Conservation (phyloP, 2,329 filamentous ascomycete genomes). For the Colletotrichum nymphaeae region DNA sequence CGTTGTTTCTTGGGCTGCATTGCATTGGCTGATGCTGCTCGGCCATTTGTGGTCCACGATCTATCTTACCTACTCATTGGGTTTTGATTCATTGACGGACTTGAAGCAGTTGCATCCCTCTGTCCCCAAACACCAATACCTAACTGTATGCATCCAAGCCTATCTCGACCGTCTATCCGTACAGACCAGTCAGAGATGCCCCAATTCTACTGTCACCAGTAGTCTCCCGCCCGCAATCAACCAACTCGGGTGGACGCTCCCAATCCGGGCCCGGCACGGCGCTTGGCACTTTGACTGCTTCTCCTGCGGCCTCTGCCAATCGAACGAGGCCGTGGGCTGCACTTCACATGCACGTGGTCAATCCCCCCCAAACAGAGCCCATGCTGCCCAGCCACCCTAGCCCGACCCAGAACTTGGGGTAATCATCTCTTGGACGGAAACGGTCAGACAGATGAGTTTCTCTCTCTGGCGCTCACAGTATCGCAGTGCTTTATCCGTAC, state of each 20-base stretch:
- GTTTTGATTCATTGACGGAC: not conserved
- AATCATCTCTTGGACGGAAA: not conserved
- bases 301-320: slow-evolving; percentile 12
- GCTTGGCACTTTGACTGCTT: slow-evolving; percentile 22
- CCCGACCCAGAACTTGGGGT: not conserved
- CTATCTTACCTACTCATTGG: not conserved
- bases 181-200: not conserved
- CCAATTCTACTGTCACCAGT: slow-evolving; percentile 1
- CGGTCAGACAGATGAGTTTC: not conserved
- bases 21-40: slow-evolving; percentile 13
- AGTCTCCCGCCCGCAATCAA: not conserved
- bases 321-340: not conserved
- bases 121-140: not conserved
- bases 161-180: not conserved
- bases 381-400: not conserved
- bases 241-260: slow-evolving; percentile 29
- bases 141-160: not conserved
- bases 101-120: not conserved
- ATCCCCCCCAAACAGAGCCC: not conserved
- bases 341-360: slow-evolving; percentile 11
- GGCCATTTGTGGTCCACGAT: not conserved
- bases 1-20: slow-evolving; percentile 20
- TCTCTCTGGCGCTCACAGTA: not conserved
- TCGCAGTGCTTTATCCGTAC: not conserved
- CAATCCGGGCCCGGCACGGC: slow-evolving; percentile 31